These are phyloP conservation scores for Kalanchoe fedtschenkoi DNA, from an alignment of 164 flowering plant species.

Conservation along the genomic window DNA sequence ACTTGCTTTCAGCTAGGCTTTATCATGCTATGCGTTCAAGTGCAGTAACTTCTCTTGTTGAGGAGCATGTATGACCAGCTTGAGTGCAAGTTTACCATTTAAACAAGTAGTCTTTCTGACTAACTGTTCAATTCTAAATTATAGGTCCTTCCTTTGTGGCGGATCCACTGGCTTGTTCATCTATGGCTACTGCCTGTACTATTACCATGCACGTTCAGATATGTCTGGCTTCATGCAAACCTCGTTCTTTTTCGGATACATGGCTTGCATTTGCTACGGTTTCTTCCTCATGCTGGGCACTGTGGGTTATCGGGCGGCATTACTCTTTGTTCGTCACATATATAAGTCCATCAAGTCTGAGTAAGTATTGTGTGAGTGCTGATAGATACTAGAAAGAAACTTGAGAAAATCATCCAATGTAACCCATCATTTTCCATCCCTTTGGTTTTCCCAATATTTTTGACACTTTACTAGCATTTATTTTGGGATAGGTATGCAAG, in stretches of 20 bases:
- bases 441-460: too few species aligned
- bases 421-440: too few species aligned
- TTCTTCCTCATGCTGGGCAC: conserved; percentile 8
- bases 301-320: background rate
- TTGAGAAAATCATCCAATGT: too few species aligned
- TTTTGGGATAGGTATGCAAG: too few species aligned
- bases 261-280: conserved; percentile 9
- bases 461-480: too few species aligned
- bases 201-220: conserved; percentile 6
- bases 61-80: background rate
- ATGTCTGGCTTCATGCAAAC: conserved; percentile 9
- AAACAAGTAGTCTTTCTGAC: background rate
- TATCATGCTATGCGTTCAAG: background rate
- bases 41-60: background rate
- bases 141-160: conserved; percentile 4
- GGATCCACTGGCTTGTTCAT: conserved; percentile 8
- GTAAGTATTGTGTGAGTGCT: background rate
- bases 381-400: too few species aligned
- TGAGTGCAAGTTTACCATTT: background rate
- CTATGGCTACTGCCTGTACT: conserved; percentile 7
- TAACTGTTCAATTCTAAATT: background rate
- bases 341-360: conserved; percentile 6
- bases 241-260: conserved; percentile 7
- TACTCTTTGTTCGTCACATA: conserved; percentile 8
- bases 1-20: background rate